Base-by-base conservation (phyloP, 495 filamentous ascomycete genomes). In the Aspergillus haitiensis region DNA sequence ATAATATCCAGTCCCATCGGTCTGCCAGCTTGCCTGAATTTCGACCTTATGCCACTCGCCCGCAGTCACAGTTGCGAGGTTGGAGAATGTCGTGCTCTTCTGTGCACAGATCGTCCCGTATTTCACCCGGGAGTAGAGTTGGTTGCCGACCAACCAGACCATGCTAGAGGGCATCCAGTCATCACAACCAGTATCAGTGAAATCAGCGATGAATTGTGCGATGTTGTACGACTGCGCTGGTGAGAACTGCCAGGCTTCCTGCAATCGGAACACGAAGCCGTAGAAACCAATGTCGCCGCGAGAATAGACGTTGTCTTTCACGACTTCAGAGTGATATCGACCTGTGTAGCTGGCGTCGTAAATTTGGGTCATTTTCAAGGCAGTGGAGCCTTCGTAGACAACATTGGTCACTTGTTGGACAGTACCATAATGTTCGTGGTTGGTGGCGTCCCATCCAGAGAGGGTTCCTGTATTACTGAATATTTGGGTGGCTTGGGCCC, bases 121-220 rank as follows among this genome's bases (percentile, higher is more conserved):
- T 65, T 82, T 83, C 34, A 77, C 65, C 6, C 82, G 75, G 7
- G 78, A 72, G 37, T 65, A 65, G 0, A 85, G 77, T 65, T 79
- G 72, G 61, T 77, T 62, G 0, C 79, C 81, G 11, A 67, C 64
- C 40, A 83, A 49, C 75, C 77, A 82, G 32, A 85, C 67, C 82
- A 85, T 82, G 37, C 71, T 78, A 15, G 72, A 73, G 0, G 82
- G 82, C 79, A 82, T 82, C 55, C 65, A 85, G 37, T 74, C 73
- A 48, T 83, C 81, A 55, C 81, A 82, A 27, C 71, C 69, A 5
- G 74, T 70, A 56, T 78, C 72, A 1, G 63, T 64, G 63, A 83
- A 82, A 59, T 82, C 72, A 56, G 79, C 79, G 62, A 85, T 85
- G 68, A 83, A 85, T 59, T 85, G 82, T 0, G 76, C 80, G 46